Evolutionary conservation across 2,329 filamentous ascomycete genomes (phyloP), one percentile per base, ranked within the genome.

Genomic region (Tolypocladium tropicale): DNA sequence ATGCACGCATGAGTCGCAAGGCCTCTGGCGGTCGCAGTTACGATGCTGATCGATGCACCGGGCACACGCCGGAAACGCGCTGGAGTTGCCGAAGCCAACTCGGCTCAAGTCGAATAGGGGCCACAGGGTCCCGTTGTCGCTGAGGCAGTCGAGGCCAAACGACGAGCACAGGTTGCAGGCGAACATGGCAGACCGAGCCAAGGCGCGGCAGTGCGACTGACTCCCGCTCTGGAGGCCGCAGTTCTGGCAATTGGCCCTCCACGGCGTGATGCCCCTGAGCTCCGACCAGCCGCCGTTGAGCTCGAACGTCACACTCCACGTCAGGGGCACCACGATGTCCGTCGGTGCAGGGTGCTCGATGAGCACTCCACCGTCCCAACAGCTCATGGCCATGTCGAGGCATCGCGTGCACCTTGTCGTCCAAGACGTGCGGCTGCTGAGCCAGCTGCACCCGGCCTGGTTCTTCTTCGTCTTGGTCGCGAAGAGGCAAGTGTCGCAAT

Each of bases 11-110:
- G 64, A 68, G 53, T 73, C 68, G 55, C 72, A 74, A 1, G 72
- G 72, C 23, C 70, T 64, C 54, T 70, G 69, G 1, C 67, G 65
- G 52, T 74, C 72, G 56, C 72, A 74, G 53, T 64, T 61, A 1
- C 63, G 51, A 3, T 58, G 58, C 7, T 46, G 61, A 1, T 54
- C 39, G 4, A 53, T 16, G 58, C 70, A 72, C 18, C 56, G 56
- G 1, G 34, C 10, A 56, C 68, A 72, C 0, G 57, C 55, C 12
- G 57, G 41, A 56, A 65, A 71, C 12, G 65, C 57, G 54, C 63
- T 55, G 23, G 59, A 61, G 28, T 58, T 56, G 6, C 70, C 69
- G 50, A 70, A 67, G 49, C 70, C 70, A 11, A 72, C 66, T 4
- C 61, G 59, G 56, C 65, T 64, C 52, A 72, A 54, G 55, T 67